Base-by-base conservation (phyloP, 257 asterid genomes). In the Hygrophila difformis region DNA sequence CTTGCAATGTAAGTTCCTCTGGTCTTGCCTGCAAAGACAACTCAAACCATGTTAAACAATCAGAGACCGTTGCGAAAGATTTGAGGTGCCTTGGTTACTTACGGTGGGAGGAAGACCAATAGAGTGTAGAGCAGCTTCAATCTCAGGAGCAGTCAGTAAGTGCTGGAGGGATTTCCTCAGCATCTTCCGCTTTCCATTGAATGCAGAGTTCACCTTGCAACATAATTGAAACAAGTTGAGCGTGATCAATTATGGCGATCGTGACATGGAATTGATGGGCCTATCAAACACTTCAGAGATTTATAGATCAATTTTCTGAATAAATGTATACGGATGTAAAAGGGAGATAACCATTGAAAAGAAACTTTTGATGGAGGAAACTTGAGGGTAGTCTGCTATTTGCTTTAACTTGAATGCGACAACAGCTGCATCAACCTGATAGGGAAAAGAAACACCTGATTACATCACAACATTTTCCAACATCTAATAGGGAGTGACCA, bases 121-220 rank as follows among this genome's bases (percentile, higher is more conserved):
- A 40, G 68, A 44, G 7, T 40, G 53, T 17, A 91, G 76, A 69
- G 99, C 99, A 46, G 71, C 86, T 74, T 91, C 96, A 14, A 81
- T 69, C 42, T 80, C 87, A 14, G 63, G n/a, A 24, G 99, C 54
- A 20, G 96, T 46, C 36, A 87, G 76, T 17, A 91, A 61, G 66
- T 82, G 96, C 62, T 76, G 95, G 12, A 91, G 93, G 4, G 99
- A 71, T 62, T 86, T 91, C 21, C 95, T 62, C 69, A 91, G 53
- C 99, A 91, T 91, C 67, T 91, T 91, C 23, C 99, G 96, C 64
- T 86, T 91, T 49, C 78, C 94, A 21, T 82, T 91, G 75, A 91
- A 91, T 10, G 99, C 99, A 49, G 93, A 82, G 58, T 86, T 86
- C 57, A 91, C 96, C 99, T 91, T 49, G 54, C 42, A 22, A 12